phyloP scores from a whole-genome alignment of 495 filamentous ascomycete genomes.

The Tuber magnatum region DNA sequence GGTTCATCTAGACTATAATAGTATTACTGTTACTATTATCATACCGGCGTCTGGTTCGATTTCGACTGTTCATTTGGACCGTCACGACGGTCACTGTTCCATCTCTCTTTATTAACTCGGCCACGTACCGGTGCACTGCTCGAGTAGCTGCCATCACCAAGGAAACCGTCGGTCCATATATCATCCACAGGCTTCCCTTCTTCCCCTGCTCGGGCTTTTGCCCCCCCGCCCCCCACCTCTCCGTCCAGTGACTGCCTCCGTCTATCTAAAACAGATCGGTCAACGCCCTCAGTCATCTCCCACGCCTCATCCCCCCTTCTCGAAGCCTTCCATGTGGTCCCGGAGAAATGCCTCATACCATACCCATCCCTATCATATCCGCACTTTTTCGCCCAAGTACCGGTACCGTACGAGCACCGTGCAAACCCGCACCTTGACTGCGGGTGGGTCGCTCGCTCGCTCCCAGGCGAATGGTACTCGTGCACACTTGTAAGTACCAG shows the following conservation, averaged over 20 bases:
- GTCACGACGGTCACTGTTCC: background rate
- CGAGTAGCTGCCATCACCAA: background rate
- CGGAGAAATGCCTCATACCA: background rate
- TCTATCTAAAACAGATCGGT: constrained; percentile 1
- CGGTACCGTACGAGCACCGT: background rate
- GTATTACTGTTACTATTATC: too few relatives aligned
- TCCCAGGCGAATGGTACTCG: background rate
- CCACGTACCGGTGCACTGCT: background rate
- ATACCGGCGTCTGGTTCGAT: background rate
- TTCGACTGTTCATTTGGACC: background rate
- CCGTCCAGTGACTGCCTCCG: too few relatives aligned
- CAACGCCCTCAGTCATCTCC: background rate
- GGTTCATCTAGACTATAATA: background rate
- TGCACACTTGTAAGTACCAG: too few relatives aligned
- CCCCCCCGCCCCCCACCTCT: background rate
- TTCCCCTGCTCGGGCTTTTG: background rate
- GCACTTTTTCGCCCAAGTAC: background rate
- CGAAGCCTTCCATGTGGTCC: constrained; percentile 1
- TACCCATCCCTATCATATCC: background rate
- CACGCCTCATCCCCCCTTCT: background rate
- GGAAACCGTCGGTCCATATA: background rate
- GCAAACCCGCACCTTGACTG: background rate
- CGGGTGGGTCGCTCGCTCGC: background rate
- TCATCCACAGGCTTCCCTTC: too few relatives aligned
- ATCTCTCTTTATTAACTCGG: background rate